Conservation (phyloP, 768 basidiomycete genomes). For the Porphyrellus cyaneotinctus region DNA sequence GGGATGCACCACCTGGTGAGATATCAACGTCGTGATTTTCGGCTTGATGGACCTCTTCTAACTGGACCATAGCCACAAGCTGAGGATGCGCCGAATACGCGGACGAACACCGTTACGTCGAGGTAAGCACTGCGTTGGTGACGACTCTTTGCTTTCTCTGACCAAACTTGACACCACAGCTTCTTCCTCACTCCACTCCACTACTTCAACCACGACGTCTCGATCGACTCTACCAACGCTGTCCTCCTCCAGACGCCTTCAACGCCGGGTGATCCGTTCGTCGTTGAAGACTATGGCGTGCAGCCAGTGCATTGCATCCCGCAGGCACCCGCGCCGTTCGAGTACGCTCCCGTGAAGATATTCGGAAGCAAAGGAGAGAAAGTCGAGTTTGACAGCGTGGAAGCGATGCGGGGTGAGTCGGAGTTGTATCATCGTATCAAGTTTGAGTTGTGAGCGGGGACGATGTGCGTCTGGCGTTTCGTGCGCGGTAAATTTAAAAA, state of each 20-base stretch:
- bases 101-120: conserved; percentile 51
- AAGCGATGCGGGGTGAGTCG: conserved; percentile 38
- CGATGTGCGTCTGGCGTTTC: too few species aligned
- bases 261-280: conserved; percentile 37
- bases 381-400: conserved; percentile 25
- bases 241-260: conserved; percentile 43
- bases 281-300: conserved; percentile 53
- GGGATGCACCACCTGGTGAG: conserved; percentile 62
- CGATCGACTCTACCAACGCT: conserved; percentile 55
- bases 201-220: conserved; percentile 61
- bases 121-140: conserved; percentile 42
- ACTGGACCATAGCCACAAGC: conserved; percentile 44
- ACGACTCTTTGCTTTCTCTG: too few species aligned
- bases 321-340: conserved; percentile 34
- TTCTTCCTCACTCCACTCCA: conserved; percentile 61
- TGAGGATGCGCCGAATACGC: conserved; percentile 61
- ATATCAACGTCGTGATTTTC: too few species aligned
- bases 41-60: neutral
- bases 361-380: conserved; percentile 35
- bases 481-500: too few species aligned
- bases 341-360: conserved; percentile 33
- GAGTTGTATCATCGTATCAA: conserved; percentile 40
- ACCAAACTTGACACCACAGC: too few species aligned
- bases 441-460: conserved; percentile 27
- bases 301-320: conserved; percentile 39